Percentiles rank a stretch among this genome's conserved stretches.
Conservation (phyloP, 768 basidiomycete species). For the Lactarius quietus region DNA sequence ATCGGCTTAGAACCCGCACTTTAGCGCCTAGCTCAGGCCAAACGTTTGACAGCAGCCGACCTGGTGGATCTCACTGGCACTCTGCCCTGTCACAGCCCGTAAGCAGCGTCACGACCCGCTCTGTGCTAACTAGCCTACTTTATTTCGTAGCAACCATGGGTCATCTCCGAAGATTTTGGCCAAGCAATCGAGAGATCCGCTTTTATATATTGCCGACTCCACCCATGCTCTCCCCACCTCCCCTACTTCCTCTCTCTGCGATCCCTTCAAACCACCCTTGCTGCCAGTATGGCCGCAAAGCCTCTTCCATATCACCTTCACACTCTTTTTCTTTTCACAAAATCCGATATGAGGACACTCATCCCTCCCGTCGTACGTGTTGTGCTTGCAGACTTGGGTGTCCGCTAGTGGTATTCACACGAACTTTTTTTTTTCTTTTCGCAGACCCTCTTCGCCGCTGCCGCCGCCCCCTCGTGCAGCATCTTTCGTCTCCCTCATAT, state of each 20-base stretch:
- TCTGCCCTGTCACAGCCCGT: not conserved
- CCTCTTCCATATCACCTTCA: constrained; percentile 2
- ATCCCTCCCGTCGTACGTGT: constrained; percentile 29
- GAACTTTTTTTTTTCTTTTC: not conserved
- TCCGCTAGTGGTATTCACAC: not conserved
- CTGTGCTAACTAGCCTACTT: not conserved
- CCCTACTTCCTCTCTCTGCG: not conserved
- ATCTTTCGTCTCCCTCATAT: constrained; percentile 14
- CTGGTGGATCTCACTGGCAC: not conserved
- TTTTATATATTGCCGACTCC: not conserved
- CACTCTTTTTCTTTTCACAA: constrained; percentile 31
- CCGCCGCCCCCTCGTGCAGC: constrained; percentile 22
- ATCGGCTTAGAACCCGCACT: not conserved
- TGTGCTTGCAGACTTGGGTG: not conserved
- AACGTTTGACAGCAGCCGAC: not conserved
- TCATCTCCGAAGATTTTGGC: not conserved
- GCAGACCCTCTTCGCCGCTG: constrained; percentile 24
- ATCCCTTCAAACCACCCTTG: not conserved
- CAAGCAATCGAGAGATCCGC: not conserved
- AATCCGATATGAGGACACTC: constrained; percentile 29
- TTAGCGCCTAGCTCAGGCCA: not conserved
- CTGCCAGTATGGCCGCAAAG: constrained; percentile 3
- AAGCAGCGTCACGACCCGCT: not conserved
- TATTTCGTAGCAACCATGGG: constrained; percentile 3
- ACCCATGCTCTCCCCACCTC: not conserved